These are phyloP conservation scores for Magnaporthiopsis rhizophila DNA, from an alignment of 2,329 filamentous ascomycete species.

Conservation along the genomic window DNA sequence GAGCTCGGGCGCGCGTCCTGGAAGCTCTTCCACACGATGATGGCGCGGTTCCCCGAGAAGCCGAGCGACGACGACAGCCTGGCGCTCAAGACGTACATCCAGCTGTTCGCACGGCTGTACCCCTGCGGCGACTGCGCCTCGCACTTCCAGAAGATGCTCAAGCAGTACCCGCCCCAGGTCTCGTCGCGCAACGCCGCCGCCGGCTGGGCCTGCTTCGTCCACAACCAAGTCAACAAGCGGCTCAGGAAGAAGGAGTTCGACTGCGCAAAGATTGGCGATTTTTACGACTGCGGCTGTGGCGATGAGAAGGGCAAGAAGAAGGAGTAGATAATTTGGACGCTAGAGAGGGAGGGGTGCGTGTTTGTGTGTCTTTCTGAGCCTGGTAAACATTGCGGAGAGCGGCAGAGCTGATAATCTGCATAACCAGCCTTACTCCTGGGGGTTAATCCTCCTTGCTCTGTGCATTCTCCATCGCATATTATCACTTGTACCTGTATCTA, in stretches of 20 bases:
- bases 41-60: slow-evolving; percentile 59
- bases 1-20: slow-evolving; percentile 61
- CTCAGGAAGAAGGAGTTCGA: slow-evolving; percentile 56
- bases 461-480: background rate
- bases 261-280: slow-evolving; percentile 60
- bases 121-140: slow-evolving; percentile 62
- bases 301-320: slow-evolving; percentile 48
- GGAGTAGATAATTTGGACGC: slow-evolving; percentile 10
- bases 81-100: slow-evolving; percentile 56
- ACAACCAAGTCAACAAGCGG: slow-evolving; percentile 60
- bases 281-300: slow-evolving; percentile 65
- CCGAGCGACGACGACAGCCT: slow-evolving; percentile 54
- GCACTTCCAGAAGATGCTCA: slow-evolving; percentile 56
- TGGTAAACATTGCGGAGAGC: background rate
- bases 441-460: background rate
- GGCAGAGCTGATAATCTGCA: background rate
- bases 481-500: background rate
- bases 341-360: background rate
- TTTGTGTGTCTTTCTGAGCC: too few species aligned
- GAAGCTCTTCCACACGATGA: slow-evolving; percentile 65
- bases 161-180: slow-evolving; percentile 57
- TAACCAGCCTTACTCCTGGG: background rate
- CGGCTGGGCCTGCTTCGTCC: slow-evolving; percentile 60
- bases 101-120: slow-evolving; percentile 60
- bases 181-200: slow-evolving; percentile 55